A percentile compares a stretch with the other conserved stretches of the same genome.
Evolutionary conservation across 768 basidiomycete species (phyloP).

Genomic region (Tulasnella sp.): DNA sequence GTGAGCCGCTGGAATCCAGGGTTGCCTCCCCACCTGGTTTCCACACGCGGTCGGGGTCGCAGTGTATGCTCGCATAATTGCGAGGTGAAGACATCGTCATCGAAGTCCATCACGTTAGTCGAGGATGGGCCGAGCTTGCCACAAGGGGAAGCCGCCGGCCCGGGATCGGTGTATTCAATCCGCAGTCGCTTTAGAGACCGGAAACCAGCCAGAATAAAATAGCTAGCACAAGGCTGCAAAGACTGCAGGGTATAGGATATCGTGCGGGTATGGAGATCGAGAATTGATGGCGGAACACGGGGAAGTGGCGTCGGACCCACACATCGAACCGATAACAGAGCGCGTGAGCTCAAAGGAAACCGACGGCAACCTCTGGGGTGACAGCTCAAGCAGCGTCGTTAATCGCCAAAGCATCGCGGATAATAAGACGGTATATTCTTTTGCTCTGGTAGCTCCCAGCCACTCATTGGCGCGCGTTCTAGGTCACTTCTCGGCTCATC

Average conservation of each 20-base stretch:
- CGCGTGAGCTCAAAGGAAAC: constrained; percentile 1
- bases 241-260: too few relatives aligned
- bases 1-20: too few relatives aligned
- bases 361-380: background rate
- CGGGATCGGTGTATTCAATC: too few relatives aligned
- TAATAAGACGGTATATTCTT: constrained; percentile 37
- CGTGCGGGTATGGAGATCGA: too few relatives aligned
- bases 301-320: background rate
- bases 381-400: constrained; percentile 32
- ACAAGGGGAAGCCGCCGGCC: background rate
- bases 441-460: background rate
- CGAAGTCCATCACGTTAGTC: background rate
- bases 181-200: background rate
- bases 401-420: constrained; percentile 42
- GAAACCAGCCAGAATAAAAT: background rate
- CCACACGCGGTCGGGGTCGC: too few relatives aligned
- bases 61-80: too few relatives aligned
- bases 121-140: background rate
- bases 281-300: too few relatives aligned
- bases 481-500: constrained; percentile 76
- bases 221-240: background rate
- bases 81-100: background rate
- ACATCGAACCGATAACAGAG: background rate
- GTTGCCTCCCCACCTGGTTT: too few relatives aligned
- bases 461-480: constrained; percentile 1